phyloP scores from a whole-genome alignment of 176 grass and related monocot genomes.

The Carex myosuroides region DNA sequence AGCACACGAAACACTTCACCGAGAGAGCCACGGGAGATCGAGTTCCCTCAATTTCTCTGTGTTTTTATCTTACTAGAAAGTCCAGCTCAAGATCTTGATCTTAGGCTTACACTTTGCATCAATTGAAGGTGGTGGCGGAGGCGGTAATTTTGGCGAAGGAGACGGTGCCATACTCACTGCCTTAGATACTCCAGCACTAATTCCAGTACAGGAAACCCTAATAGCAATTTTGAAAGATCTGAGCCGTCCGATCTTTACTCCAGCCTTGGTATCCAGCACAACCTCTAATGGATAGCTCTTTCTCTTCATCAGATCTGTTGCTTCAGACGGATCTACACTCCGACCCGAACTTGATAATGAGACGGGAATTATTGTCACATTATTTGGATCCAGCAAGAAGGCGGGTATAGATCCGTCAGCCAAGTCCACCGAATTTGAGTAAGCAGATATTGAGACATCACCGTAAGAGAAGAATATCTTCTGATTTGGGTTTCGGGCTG shows the following conservation, averaged over 20 bases:
- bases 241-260: slow-evolving; percentile 72
- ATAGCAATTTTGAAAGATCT: slow-evolving; percentile 61
- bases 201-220: slow-evolving; percentile 52
- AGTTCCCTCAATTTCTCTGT: slow-evolving; percentile 27
- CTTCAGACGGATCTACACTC: slow-evolving; percentile 56
- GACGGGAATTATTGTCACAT: slow-evolving; percentile 65
- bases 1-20: slow-evolving; percentile 46
- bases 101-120: slow-evolving; percentile 77
- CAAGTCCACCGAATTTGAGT: slow-evolving; percentile 36
- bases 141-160: slow-evolving; percentile 26
- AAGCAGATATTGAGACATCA: slow-evolving; percentile 56
- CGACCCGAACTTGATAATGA: slow-evolving; percentile 20
- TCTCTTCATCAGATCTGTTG: slow-evolving; percentile 49
- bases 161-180: slow-evolving; percentile 26
- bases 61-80: slow-evolving; percentile 42
- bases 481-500: slow-evolving; percentile 76
- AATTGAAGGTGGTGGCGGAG: slow-evolving; percentile 40
- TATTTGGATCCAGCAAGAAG: slow-evolving; percentile 55
- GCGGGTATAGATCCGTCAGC: slow-evolving; percentile 60
- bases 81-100: slow-evolving; percentile 93
- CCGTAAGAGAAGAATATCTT: slow-evolving; percentile 70
- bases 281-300: slow-evolving; percentile 43
- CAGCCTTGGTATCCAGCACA: slow-evolving; percentile 67
- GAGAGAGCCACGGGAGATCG: slow-evolving; percentile 9
- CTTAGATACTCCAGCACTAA: slow-evolving; percentile 41